phyloP scores from a whole-genome alignment of 192 early-diverging fungal genomes.

The Coemansia sp. region DNA sequence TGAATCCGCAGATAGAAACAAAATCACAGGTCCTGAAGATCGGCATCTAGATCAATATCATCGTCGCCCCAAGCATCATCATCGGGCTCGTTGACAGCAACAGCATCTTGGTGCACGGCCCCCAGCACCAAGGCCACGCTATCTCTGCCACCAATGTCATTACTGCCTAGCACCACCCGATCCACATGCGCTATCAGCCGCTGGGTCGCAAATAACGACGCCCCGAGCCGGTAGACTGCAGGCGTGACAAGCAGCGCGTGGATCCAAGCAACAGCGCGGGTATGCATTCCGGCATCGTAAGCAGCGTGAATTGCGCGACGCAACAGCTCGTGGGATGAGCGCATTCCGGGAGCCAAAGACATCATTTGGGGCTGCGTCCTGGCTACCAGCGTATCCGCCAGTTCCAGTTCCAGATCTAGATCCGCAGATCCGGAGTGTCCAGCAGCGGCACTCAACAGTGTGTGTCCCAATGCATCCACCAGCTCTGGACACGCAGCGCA shows the following conservation, averaged over 20 bases:
- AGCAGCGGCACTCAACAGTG: conserved; percentile 1
- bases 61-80: conserved; percentile 28
- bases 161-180: conserved; percentile 3
- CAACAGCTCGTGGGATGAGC: conserved; percentile 22
- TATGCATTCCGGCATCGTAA: conserved; percentile 18
- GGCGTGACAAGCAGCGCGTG: conserved; percentile 34
- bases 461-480: conserved; percentile 13
- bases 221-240: conserved; percentile 4
- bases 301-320: conserved; percentile 18
- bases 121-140: neutral
- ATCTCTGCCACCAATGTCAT: neutral
- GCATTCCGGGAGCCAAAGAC: neutral
- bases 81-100: neutral
- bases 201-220: neutral
- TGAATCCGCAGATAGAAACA: too few relatives aligned
- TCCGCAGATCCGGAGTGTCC: neutral
- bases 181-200: conserved; percentile 34
- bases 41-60: conserved; percentile 33
- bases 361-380: neutral
- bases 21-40: conserved; percentile 18
- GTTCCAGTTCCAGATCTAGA: neutral
- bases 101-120: neutral
- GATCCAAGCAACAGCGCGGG: conserved; percentile 23
- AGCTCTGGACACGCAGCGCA: conserved; percentile 19
- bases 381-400: neutral